phyloP scores from a whole-genome alignment of 495 filamentous ascomycete genomes.

The Aspergillus homomorphus region DNA sequence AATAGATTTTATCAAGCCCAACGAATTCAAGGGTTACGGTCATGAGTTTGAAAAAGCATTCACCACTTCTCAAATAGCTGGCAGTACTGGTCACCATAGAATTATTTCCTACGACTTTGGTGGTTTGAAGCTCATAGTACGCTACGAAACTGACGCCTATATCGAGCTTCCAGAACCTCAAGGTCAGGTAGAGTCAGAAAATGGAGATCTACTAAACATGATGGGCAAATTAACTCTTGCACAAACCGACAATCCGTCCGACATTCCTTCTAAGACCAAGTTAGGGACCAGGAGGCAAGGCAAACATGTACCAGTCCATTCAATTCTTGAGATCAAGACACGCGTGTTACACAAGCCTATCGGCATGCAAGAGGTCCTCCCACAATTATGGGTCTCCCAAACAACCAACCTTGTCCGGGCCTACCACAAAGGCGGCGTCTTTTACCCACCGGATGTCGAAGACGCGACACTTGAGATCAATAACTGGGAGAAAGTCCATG shows the following conservation, averaged over 20 bases:
- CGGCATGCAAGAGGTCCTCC: slow-evolving; percentile 32
- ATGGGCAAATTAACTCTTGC: no score
- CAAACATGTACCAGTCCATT: no score
- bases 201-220: no score
- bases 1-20: slow-evolving; percentile 21
- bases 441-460: slow-evolving; percentile 35
- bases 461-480: slow-evolving; percentile 34
- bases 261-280: no score
- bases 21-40: slow-evolving; percentile 44
- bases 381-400: slow-evolving; percentile 52
- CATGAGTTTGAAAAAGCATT: slow-evolving; percentile 51
- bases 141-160: slow-evolving; percentile 48
- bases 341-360: slow-evolving; percentile 36
- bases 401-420: slow-evolving; percentile 48
- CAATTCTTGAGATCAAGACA: slow-evolving; percentile 53
- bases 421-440: slow-evolving; percentile 42
- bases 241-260: no score
- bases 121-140: slow-evolving; percentile 42
- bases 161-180: no score
- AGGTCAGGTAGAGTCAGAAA: no score
- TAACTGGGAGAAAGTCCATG: slow-evolving; percentile 39
- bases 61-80: slow-evolving; percentile 32
- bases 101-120: slow-evolving; percentile 46
- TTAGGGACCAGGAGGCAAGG: no score
- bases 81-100: slow-evolving; percentile 47